Percentiles rank a stretch among this genome's conserved stretches.
These are phyloP conservation scores for Thymus mandschuricus DNA, from an alignment of 257 asterid genomes.

Conservation along the genomic window DNA sequence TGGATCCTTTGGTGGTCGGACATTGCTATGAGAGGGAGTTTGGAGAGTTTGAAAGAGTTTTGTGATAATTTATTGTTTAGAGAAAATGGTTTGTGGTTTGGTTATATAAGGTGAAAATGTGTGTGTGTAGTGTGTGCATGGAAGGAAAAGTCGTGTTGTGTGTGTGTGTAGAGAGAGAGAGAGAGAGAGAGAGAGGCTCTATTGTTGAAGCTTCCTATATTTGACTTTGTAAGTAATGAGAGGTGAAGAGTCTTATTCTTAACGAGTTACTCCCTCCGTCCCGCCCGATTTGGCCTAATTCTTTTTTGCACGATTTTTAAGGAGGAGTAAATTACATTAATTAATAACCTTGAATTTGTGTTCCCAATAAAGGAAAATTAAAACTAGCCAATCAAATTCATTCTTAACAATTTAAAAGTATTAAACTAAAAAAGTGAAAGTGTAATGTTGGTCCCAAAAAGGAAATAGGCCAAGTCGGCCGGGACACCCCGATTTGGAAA, in stretches of 20 bases:
- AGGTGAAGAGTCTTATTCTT: constrained; percentile 39
- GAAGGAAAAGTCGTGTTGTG: constrained; percentile 23
- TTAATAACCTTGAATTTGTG: too few species aligned
- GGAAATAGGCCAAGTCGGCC: too few species aligned
- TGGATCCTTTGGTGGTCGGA: constrained; percentile 79
- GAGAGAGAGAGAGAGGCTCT: constrained; percentile 25
- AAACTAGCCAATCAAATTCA: too few species aligned
- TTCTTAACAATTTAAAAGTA: too few species aligned
- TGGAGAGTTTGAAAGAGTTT: background rate
- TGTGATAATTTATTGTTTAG: constrained; percentile 3
- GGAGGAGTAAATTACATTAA: too few species aligned
- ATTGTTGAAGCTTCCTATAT: constrained; percentile 38
- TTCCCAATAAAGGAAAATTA: too few species aligned
- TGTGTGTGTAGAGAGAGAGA: background rate
- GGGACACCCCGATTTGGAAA: too few species aligned
- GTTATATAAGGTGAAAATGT: constrained; percentile 35
- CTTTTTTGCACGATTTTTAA: too few species aligned
- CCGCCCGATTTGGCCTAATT: too few species aligned
- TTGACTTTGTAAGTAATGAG: constrained; percentile 41
- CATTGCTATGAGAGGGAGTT: constrained; percentile 33
- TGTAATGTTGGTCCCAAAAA: too few species aligned
- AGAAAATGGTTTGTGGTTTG: constrained; percentile 13
- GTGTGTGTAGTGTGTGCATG: constrained; percentile 22
- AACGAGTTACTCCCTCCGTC: background rate
- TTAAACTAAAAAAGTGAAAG: too few species aligned